Evolutionary conservation across 1,284 basidiomycete genomes (phyloP).

Genomic region (Ustilago esculenta): DNA sequence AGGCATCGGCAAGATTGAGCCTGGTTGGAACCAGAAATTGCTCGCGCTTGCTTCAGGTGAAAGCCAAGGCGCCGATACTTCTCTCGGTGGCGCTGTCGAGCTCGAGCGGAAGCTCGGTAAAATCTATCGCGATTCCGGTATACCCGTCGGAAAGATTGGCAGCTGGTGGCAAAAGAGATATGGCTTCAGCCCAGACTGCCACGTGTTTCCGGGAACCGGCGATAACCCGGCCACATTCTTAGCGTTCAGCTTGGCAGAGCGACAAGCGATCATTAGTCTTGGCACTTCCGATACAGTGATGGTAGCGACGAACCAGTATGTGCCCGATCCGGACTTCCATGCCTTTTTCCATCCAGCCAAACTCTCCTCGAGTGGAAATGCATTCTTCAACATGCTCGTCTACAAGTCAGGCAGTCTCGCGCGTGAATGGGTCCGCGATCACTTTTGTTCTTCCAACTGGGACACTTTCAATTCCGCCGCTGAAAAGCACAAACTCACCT

Average conservation of each 20-base stretch:
- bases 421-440: constrained; percentile 81
- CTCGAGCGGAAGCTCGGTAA: constrained; percentile 77
- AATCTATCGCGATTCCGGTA: constrained; percentile 79
- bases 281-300: constrained; percentile 90
- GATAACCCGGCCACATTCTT: constrained; percentile 91
- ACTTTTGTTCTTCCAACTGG: constrained; percentile 76
- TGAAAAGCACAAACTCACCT: constrained; percentile 48
- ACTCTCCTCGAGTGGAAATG: constrained; percentile 11
- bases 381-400: constrained; percentile 70
- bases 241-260: constrained; percentile 74
- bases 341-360: constrained; percentile 70
- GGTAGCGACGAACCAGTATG: constrained; percentile 71
- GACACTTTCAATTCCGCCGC: constrained; percentile 77
- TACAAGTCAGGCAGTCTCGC: constrained; percentile 69
- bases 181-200: constrained; percentile 80
- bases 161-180: constrained; percentile 80
- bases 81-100: constrained; percentile 70
- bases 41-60: constrained; percentile 69
- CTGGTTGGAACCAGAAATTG: constrained; percentile 54
- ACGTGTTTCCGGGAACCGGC: constrained; percentile 85
- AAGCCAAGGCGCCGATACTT: constrained; percentile 23
- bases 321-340: constrained; percentile 70
- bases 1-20: constrained; percentile 21
- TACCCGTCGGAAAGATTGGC: constrained; percentile 75
- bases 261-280: constrained; percentile 87